Conservation (phyloP, 257 asterid genomes). For the Nicotiana benthamiana region DNA sequence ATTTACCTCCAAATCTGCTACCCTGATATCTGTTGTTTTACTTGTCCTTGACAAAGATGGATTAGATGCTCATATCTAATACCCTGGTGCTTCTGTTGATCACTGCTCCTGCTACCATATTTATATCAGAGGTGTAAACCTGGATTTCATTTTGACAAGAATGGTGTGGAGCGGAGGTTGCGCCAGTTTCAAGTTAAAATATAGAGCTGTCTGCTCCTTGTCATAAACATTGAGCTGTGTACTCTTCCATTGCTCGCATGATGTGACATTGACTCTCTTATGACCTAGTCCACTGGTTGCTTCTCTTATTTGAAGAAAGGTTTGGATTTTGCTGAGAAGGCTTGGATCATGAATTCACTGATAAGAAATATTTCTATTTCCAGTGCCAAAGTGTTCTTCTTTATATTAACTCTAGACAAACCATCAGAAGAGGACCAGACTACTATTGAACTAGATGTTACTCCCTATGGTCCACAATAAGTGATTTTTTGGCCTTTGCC, state of each 20-base stretch:
- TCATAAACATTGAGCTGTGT: not conserved
- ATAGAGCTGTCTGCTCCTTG: not conserved
- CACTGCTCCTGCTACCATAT: not conserved
- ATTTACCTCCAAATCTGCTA: not conserved
- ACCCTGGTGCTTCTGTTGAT: not conserved
- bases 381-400: not conserved
- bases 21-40: not conserved
- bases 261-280: not conserved
- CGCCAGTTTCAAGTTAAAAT: not conserved
- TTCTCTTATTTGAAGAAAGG: not conserved
- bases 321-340: not conserved
- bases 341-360: not conserved
- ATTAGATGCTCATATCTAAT: not conserved
- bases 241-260: not conserved
- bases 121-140: not conserved
- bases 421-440: not conserved
- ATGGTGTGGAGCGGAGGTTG: not conserved
- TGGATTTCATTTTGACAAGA: not conserved
- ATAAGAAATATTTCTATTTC: not conserved
- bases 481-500: no score
- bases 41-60: not conserved
- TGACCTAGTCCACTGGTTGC: not conserved
- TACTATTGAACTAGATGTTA: not conserved
- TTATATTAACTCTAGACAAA: not conserved
- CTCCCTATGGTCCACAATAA: no score